Percentiles rank a stretch among this genome's conserved stretches.
Conservation (phyloP, 352 stramenopile species). For the Aphanomyces astaci region DNA sequence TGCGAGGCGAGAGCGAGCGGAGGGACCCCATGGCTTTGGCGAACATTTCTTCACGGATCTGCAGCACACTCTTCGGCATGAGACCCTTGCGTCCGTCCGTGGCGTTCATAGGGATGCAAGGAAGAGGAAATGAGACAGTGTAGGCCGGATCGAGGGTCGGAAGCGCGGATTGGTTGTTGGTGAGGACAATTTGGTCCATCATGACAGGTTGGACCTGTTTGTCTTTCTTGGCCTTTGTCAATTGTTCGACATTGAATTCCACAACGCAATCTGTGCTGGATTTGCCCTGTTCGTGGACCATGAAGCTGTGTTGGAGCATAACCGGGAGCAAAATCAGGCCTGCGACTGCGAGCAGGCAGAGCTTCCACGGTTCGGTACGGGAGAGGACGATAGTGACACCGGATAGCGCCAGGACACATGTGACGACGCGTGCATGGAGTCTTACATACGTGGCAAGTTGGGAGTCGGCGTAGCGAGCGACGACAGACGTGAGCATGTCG, state of each 20-base stretch:
- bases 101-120: neutral
- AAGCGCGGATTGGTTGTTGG: neutral
- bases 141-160: neutral
- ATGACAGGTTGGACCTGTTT: neutral
- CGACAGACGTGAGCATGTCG: neutral
- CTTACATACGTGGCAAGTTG: neutral
- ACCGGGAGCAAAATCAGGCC: slow-evolving; percentile 19
- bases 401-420: slow-evolving; percentile 2
- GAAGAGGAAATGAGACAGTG: neutral
- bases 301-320: slow-evolving; percentile 17
- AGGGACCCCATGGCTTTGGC: slow-evolving; percentile 65
- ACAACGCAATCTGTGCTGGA: neutral
- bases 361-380: slow-evolving; percentile 17
- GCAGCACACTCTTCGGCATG: slow-evolving; percentile 24
- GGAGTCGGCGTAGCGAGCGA: neutral
- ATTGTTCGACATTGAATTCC: neutral
- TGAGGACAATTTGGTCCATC: slow-evolving; percentile 3
- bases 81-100: slow-evolving; percentile 5
- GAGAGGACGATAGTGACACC: slow-evolving; percentile 10
- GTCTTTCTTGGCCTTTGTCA: neutral
- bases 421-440: slow-evolving; percentile 7
- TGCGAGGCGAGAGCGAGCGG: slow-evolving; percentile 67
- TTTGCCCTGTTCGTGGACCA: neutral
- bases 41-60: slow-evolving; percentile 62
- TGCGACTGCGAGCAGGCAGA: slow-evolving; percentile 11